A percentile compares a stretch with the other conserved stretches of the same genome.
Conservation (phyloP, 2,329 filamentous ascomycete species). For the Parascedosporium putredinis region DNA sequence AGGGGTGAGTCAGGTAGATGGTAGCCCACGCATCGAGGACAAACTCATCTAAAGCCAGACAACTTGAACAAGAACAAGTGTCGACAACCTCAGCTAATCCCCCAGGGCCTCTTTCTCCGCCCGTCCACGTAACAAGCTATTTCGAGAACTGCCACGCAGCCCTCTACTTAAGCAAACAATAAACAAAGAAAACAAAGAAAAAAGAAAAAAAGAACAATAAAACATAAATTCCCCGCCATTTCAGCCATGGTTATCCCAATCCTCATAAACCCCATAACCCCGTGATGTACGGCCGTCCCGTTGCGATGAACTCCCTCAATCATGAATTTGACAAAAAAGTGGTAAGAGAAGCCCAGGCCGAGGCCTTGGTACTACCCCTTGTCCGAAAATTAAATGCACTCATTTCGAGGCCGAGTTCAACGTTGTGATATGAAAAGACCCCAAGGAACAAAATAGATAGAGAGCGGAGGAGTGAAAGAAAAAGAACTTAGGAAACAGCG, state of each 20-base stretch:
- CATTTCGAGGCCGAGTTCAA: neutral
- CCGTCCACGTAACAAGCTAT: no score
- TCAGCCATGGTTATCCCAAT: neutral
- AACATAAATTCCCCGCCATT: neutral
- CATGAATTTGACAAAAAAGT: slow-evolving; percentile 4
- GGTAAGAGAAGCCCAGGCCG: neutral
- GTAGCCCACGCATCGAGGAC: no score
- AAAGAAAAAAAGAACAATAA: neutral
- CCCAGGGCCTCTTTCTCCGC: no score
- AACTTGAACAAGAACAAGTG: no score
- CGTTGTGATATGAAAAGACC: neutral
- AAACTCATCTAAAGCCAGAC: no score
- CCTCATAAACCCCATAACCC: slow-evolving; percentile 5
- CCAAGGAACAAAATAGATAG: neutral
- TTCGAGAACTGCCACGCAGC: no score
- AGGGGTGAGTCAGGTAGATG: no score
- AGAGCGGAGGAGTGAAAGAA: slow-evolving; percentile 1
- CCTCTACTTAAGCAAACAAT: no score
- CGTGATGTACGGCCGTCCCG: slow-evolving; percentile 4
- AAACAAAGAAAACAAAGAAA: slow-evolving; percentile 1
- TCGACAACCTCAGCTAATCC: no score
- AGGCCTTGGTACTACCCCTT: neutral
- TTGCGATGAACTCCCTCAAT: slow-evolving; percentile 2
- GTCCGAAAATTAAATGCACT: neutral
- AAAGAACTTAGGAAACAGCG: slow-evolving; percentile 6